Conservation (phyloP, 2,329 filamentous ascomycete genomes). For the Fusarium sp. region DNA sequence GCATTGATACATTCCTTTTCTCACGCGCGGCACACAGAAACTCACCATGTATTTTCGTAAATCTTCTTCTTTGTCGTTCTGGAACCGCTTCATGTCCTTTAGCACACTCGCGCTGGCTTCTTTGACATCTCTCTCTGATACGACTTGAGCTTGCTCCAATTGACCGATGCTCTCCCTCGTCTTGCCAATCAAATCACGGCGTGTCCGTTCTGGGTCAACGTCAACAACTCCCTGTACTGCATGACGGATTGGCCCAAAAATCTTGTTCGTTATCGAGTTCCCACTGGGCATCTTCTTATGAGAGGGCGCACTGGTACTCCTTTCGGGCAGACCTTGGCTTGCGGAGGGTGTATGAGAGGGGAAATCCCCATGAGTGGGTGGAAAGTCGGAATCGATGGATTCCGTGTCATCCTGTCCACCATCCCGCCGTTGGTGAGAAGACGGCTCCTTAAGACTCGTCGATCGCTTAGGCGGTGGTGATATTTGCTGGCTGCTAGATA, state of each 20-base stretch:
- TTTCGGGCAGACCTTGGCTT: constrained; percentile 73
- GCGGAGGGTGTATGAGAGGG: constrained; percentile 72
- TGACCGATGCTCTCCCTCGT: constrained; percentile 87
- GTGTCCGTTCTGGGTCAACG: constrained; percentile 91
- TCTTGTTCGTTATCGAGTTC: constrained; percentile 91
- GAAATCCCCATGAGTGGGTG: constrained; percentile 82
- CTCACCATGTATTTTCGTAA: constrained; percentile 94
- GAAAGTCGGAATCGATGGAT: constrained; percentile 96
- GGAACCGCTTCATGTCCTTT: constrained; percentile 90
- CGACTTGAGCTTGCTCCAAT: constrained; percentile 89
- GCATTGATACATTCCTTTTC: background rate
- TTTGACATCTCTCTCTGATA: constrained; percentile 89
- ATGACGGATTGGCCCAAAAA: constrained; percentile 94
- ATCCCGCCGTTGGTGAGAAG: constrained; percentile 61
- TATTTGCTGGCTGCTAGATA: constrained; percentile 75
- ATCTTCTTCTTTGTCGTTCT: constrained; percentile 94
- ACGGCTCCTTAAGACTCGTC: constrained; percentile 62
- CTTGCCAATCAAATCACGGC: constrained; percentile 94
- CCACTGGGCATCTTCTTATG: constrained; percentile 86
- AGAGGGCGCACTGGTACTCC: constrained; percentile 52
- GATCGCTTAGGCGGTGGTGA: constrained; percentile 72
- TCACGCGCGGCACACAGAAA: constrained; percentile 16
- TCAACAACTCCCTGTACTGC: constrained; percentile 96
- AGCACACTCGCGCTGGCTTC: constrained; percentile 90
- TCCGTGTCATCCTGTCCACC: constrained; percentile 78